Evolutionary conservation across 176 grass and related monocot genomes (phyloP).

Genomic region (Aegilops sharonensis): DNA sequence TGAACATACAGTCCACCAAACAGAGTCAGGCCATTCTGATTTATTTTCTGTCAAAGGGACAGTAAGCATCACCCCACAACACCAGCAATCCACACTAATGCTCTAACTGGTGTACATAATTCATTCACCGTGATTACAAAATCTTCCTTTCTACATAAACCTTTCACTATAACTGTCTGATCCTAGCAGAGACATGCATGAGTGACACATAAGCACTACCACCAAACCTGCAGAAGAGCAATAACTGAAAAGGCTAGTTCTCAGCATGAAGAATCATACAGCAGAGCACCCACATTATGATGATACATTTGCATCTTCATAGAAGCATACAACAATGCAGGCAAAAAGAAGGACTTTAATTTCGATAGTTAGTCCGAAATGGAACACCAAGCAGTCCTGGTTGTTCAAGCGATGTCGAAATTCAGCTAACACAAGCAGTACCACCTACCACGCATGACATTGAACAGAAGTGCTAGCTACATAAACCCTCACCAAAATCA

Average conservation of each 20-base stretch:
- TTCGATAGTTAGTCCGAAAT: neutral
- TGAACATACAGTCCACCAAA: neutral
- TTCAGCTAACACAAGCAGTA: neutral
- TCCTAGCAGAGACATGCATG: neutral
- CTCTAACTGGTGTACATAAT: neutral
- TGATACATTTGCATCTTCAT: neutral
- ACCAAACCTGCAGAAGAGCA: constrained; percentile 10
- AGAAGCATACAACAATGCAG: neutral
- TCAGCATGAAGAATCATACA: neutral
- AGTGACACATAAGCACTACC: neutral
- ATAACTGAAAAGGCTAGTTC: neutral
- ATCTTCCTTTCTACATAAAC: neutral
- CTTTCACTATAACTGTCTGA: neutral
- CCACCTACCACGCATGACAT: neutral
- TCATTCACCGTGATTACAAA: neutral
- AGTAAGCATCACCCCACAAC: neutral
- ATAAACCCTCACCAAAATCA: constrained; percentile 23
- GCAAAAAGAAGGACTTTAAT: neutral
- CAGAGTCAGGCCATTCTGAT: neutral
- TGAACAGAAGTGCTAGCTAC: neutral
- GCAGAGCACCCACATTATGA: neutral
- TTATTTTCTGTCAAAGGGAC: neutral
- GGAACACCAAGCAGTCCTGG: neutral
- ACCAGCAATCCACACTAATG: neutral
- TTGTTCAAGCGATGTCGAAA: neutral